Evolutionary conservation across 495 filamentous ascomycete species (phyloP).

Genomic region (Podospora australis): DNA sequence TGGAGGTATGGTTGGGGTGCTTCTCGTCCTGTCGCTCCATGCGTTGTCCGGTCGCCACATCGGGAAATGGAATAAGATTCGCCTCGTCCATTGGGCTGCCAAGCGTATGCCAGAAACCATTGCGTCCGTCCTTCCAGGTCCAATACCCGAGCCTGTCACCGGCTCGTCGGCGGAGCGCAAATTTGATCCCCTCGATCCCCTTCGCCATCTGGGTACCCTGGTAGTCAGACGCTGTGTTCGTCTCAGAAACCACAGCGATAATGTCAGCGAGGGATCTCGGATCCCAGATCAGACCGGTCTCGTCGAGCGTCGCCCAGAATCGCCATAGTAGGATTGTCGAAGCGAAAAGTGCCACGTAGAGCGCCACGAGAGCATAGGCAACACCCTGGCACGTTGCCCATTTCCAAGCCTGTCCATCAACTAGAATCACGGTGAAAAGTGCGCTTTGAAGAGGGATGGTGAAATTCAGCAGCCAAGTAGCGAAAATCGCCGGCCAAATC

Average conservation of each 20-base stretch:
- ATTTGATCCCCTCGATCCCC: constrained; percentile 43
- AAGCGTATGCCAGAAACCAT: constrained; percentile 38
- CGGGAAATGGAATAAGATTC: constrained; percentile 15
- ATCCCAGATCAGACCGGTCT: constrained; percentile 80
- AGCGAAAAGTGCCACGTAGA: constrained; percentile 61
- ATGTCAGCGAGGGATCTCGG: constrained; percentile 73
- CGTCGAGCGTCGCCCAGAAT: constrained; percentile 42
- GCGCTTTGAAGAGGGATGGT: constrained; percentile 43
- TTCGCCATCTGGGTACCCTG: constrained; percentile 49
- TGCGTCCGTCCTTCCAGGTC: constrained; percentile 49
- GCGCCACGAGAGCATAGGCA: constrained; percentile 68
- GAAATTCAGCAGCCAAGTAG: constrained; percentile 41
- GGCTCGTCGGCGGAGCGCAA: constrained; percentile 42
- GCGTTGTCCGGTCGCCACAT: constrained; percentile 21
- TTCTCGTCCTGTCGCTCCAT: constrained; percentile 38
- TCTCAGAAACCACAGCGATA: constrained; percentile 65
- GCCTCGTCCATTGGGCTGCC: constrained; percentile 32
- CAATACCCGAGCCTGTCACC: constrained; percentile 76
- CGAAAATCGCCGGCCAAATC: constrained; percentile 36
- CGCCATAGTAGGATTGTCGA: constrained; percentile 48
- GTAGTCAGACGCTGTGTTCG: constrained; percentile 67
- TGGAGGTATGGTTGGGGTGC: neutral
- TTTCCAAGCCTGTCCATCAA: constrained; percentile 50
- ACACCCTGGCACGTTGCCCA: constrained; percentile 73
- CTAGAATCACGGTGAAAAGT: constrained; percentile 39